Evolutionary conservation across 805 yeast genomes (phyloP).

Genomic region (Yamadazyma sp.): DNA sequence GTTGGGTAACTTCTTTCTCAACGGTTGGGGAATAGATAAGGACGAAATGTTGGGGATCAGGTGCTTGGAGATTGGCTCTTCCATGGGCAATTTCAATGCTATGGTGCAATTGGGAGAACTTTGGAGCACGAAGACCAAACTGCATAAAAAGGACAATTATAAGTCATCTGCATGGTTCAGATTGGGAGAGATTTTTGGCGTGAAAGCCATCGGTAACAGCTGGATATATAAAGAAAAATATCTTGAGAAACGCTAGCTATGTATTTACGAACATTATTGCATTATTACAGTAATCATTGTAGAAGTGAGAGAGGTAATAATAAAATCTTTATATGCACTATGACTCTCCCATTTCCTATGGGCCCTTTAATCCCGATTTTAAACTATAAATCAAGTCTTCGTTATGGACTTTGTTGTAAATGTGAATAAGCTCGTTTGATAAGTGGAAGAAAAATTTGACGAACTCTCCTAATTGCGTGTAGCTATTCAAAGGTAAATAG

Average conservation of each 20-base stretch:
- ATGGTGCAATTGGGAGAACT: constrained; percentile 68
- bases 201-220: constrained; percentile 60
- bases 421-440: constrained; percentile 32
- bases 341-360: no score
- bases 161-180: constrained; percentile 73
- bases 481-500: constrained; percentile 38
- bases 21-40: constrained; percentile 55
- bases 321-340: constrained; percentile 3
- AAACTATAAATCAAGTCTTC: constrained; percentile 18
- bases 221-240: constrained; percentile 79
- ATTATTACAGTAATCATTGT: no score
- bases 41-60: constrained; percentile 59
- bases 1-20: constrained; percentile 55
- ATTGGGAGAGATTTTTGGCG: constrained; percentile 61
- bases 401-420: constrained; percentile 12
- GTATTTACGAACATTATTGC: no score
- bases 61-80: constrained; percentile 62
- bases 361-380: constrained; percentile 17
- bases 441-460: constrained; percentile 30
- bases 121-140: constrained; percentile 59
- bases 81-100: constrained; percentile 66
- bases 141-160: constrained; percentile 54
- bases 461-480: constrained; percentile 29
- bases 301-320: no score
- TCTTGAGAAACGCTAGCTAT: constrained; percentile 4